Evolutionary conservation across 2,329 filamentous ascomycete genomes (phyloP), one percentile per base, ranked within the genome.

Genomic region (Xylariaceae sp.): DNA sequence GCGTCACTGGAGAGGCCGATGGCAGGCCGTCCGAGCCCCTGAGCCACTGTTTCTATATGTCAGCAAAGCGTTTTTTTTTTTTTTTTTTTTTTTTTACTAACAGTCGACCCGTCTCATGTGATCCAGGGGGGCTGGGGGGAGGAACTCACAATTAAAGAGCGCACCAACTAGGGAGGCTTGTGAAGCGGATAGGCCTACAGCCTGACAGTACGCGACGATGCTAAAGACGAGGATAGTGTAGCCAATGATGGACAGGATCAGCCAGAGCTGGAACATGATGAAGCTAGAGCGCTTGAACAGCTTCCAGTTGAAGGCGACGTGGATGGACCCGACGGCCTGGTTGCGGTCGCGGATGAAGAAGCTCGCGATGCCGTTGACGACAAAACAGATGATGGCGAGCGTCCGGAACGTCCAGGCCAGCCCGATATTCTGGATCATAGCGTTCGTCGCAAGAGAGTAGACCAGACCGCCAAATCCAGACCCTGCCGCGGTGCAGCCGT

Each of bases 201-300:
- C 81, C 53, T 83, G 80, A 33, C 87, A 87, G 68, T 92, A 94
- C 69, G 88, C 90, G 12, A 90, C 86, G 41, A 93, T 75, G 9
- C 85, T 89, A 73, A 92, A 94, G 40, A 92, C 81, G n/a, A 92
- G 79, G 4, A 91, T 87, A 23, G 90, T 81, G 66, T 94, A 94
- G 4, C 82, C 89, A 12, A 94, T 75, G 75, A 93, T 85, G 58
- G 82, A 87, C 61, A 93, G 86, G 72, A 87, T 85, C 6, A 87
- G 87, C 78, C 87, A 95, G 2, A 74, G 78, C 33, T 91, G 72
- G 11, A 91, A 77, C 2, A 92, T 75, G 23, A 87, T 70, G 62
- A 88, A 92, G 67, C 91, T 84, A 0, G 76, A 67, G 3, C 82
- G 78, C 61, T 76, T 82, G 70, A 93, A 84, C 1, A 93, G 78